Conservation (phyloP, 352 stramenopile genomes). For the Phytophthora pluvialis region DNA sequence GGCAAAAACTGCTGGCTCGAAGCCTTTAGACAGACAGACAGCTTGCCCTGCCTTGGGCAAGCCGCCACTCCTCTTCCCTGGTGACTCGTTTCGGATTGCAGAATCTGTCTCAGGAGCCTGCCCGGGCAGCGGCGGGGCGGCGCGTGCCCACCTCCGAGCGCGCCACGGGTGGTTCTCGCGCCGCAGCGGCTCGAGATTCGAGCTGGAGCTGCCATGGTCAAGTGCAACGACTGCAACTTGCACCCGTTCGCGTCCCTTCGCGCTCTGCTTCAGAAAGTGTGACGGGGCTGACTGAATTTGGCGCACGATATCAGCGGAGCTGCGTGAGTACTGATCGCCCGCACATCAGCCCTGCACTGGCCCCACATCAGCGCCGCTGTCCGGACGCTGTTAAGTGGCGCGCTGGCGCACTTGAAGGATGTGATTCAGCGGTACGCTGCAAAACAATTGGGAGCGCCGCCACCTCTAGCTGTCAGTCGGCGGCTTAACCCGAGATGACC, state of each 20-base stretch:
- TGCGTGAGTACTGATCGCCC: slow-evolving; percentile 27
- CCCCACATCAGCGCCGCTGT: slow-evolving; percentile 23
- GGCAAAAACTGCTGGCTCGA: background rate
- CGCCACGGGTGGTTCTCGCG: background rate
- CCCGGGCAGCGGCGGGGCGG: slow-evolving; percentile 28
- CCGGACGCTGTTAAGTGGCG: slow-evolving; percentile 21
- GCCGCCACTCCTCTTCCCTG: slow-evolving; percentile 11
- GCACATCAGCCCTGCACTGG: slow-evolving; percentile 29
- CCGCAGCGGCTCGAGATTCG: background rate
- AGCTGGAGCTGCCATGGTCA: slow-evolving; percentile 3
- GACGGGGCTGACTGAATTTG: slow-evolving; percentile 21
- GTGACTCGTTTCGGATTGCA: slow-evolving; percentile 18
- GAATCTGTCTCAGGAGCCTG: slow-evolving; percentile 28
- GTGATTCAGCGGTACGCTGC: slow-evolving; percentile 5
- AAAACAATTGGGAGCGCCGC: slow-evolving; percentile 1
- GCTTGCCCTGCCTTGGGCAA: background rate
- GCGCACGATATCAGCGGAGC: too few species aligned
- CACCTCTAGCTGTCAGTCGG: too few species aligned
- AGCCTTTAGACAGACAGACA: background rate
- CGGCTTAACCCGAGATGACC: too few species aligned
- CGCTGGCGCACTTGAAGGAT: slow-evolving; percentile 23
- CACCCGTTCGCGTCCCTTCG: slow-evolving; percentile 14
- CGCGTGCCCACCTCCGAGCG: background rate
- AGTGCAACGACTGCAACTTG: slow-evolving; percentile 17
- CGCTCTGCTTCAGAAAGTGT: slow-evolving; percentile 31